Percentiles rank a stretch among this genome's conserved stretches.
Evolutionary conservation across 2,329 filamentous ascomycete genomes (phyloP).

Genomic region (Dactylellina drechsleri): DNA sequence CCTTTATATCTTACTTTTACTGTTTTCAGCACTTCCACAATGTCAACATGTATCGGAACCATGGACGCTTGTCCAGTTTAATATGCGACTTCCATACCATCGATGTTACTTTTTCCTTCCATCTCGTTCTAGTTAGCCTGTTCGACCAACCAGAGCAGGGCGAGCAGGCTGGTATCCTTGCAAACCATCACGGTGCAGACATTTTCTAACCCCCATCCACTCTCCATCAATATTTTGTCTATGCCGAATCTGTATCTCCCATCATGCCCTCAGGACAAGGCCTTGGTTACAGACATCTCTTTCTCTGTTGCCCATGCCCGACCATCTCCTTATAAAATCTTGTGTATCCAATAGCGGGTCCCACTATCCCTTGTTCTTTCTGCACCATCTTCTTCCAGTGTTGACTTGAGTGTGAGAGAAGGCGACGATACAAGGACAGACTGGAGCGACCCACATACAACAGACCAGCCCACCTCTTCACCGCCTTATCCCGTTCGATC

Average conservation of each 20-base stretch:
- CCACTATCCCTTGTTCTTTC: slow-evolving; percentile 50
- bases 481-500: slow-evolving; percentile 53
- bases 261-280: slow-evolving; percentile 27
- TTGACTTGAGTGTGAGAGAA: slow-evolving; percentile 26
- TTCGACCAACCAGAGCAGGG: slow-evolving; percentile 52
- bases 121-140: slow-evolving; percentile 53
- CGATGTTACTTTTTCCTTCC: slow-evolving; percentile 47
- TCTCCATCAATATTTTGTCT: slow-evolving; percentile 50
- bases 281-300: slow-evolving; percentile 28
- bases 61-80: slow-evolving; percentile 51
- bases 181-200: slow-evolving; percentile 51
- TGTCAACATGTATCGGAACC: slow-evolving; percentile 42
- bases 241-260: slow-evolving; percentile 52
- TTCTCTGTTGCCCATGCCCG: slow-evolving; percentile 34
- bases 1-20: slow-evolving; percentile 36
- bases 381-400: slow-evolving; percentile 40
- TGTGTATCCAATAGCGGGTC: slow-evolving; percentile 45
- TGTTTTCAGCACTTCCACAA: slow-evolving; percentile 32
- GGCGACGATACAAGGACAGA: slow-evolving; percentile 52
- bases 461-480: slow-evolving; percentile 36
- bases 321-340: slow-evolving; percentile 36
- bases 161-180: slow-evolving; percentile 44
- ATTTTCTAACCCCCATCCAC: slow-evolving; percentile 52
- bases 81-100: slow-evolving; percentile 53
- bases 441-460: slow-evolving; percentile 48